Evolutionary conservation across 805 yeast genomes (phyloP).

Genomic region (Suhomyces sp.): DNA sequence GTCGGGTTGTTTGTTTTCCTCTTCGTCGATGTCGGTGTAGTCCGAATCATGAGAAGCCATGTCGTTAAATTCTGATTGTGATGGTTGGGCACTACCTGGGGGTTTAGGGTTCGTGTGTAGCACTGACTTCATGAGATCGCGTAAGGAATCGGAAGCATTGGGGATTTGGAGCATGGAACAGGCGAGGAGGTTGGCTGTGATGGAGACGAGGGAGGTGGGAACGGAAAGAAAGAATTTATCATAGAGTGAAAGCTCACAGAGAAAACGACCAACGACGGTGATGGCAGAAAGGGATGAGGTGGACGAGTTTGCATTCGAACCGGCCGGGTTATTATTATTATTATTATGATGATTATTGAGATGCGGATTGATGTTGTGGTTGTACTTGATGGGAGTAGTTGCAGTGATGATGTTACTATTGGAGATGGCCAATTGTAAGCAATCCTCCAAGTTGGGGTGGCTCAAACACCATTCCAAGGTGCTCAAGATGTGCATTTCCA

Average conservation of each 20-base stretch:
- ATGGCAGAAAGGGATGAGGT: slow-evolving; percentile 48
- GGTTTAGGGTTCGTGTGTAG: slow-evolving; percentile 4
- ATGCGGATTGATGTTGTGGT: too few relatives aligned
- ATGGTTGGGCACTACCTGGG: slow-evolving; percentile 1
- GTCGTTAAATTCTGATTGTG: not conserved
- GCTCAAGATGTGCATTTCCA: slow-evolving; percentile 44
- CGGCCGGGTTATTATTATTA: slow-evolving; percentile 11
- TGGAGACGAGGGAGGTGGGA: slow-evolving; percentile 47
- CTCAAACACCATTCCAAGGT: slow-evolving; percentile 47
- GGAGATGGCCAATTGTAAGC: slow-evolving; percentile 43
- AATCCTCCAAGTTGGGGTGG: slow-evolving; percentile 53
- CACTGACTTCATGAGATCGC: slow-evolving; percentile 17
- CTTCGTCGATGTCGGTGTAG: slow-evolving; percentile 23
- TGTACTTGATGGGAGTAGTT: slow-evolving; percentile 28
- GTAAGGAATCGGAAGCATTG: slow-evolving; percentile 39
- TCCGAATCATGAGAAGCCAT: slow-evolving; percentile 4
- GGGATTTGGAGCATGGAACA: slow-evolving; percentile 53
- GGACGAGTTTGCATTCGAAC: slow-evolving; percentile 10
- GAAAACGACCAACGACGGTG: slow-evolving; percentile 52
- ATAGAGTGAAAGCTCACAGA: slow-evolving; percentile 54
- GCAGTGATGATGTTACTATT: slow-evolving; percentile 23
- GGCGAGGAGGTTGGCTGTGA: slow-evolving; percentile 52
- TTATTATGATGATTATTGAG: slow-evolving; percentile 7
- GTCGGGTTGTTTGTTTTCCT: slow-evolving; percentile 43
- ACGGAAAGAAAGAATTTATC: slow-evolving; percentile 47